Percentiles rank a stretch among this genome's conserved stretches.
Evolutionary conservation across 306 rosid genomes (phyloP).

Genomic region (Boehmeria nivea): DNA sequence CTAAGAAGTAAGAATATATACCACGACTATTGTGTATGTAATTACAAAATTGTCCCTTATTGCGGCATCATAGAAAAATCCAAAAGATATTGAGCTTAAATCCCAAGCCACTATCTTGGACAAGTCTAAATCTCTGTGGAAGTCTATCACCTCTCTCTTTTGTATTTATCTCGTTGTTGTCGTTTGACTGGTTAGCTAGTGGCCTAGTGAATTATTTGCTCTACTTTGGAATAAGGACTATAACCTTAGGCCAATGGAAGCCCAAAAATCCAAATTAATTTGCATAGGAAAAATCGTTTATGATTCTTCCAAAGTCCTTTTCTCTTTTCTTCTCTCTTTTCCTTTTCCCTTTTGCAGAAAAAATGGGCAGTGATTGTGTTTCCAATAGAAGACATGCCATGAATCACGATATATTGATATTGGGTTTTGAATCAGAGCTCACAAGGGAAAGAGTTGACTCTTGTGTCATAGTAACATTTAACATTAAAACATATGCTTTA

Average conservation of each 20-base stretch:
- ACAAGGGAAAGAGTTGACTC: slow-evolving; percentile 7
- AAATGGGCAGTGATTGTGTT: neutral
- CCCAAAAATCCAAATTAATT: neutral
- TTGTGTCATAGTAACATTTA: neutral
- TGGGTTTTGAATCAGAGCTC: neutral
- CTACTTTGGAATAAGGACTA: neutral
- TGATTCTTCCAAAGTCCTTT: neutral
- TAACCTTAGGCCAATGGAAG: neutral
- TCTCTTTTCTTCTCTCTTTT: neutral
- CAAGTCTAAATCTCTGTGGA: neutral
- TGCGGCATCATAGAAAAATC: neutral
- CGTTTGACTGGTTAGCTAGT: neutral
- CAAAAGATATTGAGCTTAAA: too few relatives aligned
- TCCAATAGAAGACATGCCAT: neutral
- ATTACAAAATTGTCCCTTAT: neutral
- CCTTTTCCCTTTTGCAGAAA: neutral
- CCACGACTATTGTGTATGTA: too few relatives aligned
- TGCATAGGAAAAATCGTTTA: neutral
- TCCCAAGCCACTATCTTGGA: too few relatives aligned
- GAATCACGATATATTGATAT: neutral
- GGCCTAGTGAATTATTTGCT: neutral
- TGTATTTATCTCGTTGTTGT: neutral
- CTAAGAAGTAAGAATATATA: too few relatives aligned
- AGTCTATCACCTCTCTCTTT: too few relatives aligned
- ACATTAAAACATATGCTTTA: neutral